These are phyloP conservation scores for Daedaleopsis sinensis DNA, from an alignment of 768 basidiomycete species.

Conservation along the genomic window DNA sequence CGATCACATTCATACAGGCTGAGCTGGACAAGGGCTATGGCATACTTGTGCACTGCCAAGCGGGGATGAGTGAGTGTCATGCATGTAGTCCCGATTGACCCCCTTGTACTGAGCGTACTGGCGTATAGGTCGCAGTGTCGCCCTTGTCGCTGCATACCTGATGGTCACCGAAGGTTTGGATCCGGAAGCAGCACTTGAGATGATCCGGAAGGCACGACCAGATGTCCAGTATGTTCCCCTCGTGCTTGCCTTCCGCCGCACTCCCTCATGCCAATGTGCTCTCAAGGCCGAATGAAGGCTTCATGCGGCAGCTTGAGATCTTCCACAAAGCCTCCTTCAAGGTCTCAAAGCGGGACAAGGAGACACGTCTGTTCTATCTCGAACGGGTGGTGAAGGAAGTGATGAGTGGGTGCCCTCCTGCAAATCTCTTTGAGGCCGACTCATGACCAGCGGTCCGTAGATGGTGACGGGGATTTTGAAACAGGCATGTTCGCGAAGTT, in stretches of 20 bases:
- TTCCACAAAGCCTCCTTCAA: constrained; percentile 75
- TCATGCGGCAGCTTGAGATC: constrained; percentile 77
- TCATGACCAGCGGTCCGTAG: constrained; percentile 38
- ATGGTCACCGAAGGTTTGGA: constrained; percentile 73
- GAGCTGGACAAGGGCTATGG: constrained; percentile 76
- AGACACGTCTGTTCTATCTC: constrained; percentile 82
- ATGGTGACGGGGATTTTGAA: constrained; percentile 73
- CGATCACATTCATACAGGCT: constrained; percentile 81
- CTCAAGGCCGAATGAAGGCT: constrained; percentile 82
- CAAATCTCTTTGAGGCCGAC: no score
- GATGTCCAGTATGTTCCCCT: constrained; percentile 62
- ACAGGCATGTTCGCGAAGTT: constrained; percentile 78
- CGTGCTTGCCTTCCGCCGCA: no score
- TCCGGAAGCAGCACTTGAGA: constrained; percentile 62
- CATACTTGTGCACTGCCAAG: constrained; percentile 89
- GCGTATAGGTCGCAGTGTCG: constrained; percentile 74
- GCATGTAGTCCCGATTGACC: background rate
- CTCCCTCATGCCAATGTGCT: background rate
- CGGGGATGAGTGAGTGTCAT: constrained; percentile 76
- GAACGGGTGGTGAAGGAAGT: constrained; percentile 74
- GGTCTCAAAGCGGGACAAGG: constrained; percentile 67
- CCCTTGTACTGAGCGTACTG: background rate
- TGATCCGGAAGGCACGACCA: constrained; percentile 69
- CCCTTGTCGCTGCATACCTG: constrained; percentile 86
- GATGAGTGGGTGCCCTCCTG: constrained; percentile 59